phyloP scores from a whole-genome alignment of 1,284 basidiomycete genomes.

The Marasmius oreades region DNA sequence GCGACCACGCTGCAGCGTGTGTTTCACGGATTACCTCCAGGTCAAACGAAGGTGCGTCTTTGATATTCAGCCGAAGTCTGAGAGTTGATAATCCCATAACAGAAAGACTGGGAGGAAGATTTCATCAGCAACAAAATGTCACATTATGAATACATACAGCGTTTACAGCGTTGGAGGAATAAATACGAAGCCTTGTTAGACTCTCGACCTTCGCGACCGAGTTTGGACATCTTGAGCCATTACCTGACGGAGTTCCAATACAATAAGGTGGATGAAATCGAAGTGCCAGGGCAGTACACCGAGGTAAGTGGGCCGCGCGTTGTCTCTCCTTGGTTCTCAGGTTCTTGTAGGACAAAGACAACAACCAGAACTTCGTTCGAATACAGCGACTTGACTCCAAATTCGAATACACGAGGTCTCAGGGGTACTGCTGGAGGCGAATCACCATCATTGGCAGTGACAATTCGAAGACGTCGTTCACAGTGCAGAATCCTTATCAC shows the following conservation, averaged over 20 bases:
- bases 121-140: slow-evolving; percentile 82
- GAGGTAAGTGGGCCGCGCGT: slow-evolving; percentile 54
- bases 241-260: slow-evolving; percentile 98
- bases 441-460: slow-evolving; percentile 94
- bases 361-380: slow-evolving; percentile 87
- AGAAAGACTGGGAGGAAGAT: slow-evolving; percentile 92
- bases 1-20: slow-evolving; percentile 69
- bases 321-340: slow-evolving; percentile 10
- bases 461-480: slow-evolving; percentile 85
- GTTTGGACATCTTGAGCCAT: slow-evolving; percentile 89
- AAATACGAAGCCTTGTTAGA: slow-evolving; percentile 88
- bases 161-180: slow-evolving; percentile 92
- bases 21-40: slow-evolving; percentile 58
- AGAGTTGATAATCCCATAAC: slow-evolving; percentile 2
- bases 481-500: slow-evolving; percentile 87
- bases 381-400: slow-evolving; percentile 91
- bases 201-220: slow-evolving; percentile 77
- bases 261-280: slow-evolving; percentile 96
- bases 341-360: slow-evolving; percentile 81
- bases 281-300: slow-evolving; percentile 97
- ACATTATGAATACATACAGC: slow-evolving; percentile 86
- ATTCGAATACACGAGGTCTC: slow-evolving; percentile 85
- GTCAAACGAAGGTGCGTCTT: slow-evolving; percentile 54
- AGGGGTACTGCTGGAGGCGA: slow-evolving; percentile 87
- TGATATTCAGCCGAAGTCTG: too few relatives aligned